Conservation (phyloP, 345 rosid species). For the Lepidium didymum region DNA sequence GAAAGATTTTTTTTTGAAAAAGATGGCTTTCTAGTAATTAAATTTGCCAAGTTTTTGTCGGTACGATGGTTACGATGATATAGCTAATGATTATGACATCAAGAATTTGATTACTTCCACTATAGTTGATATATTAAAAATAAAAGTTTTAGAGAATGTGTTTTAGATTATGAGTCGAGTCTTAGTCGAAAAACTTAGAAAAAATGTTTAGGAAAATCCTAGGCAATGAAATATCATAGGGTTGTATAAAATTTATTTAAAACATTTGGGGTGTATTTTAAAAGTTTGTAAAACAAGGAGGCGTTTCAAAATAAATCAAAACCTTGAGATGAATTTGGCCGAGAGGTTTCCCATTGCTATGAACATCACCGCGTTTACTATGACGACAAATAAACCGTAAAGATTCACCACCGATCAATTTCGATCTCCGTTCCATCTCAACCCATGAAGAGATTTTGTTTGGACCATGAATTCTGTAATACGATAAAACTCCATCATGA, state of each 20-base stretch:
- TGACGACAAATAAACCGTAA: slow-evolving; percentile 38
- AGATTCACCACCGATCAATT: slow-evolving; percentile 68
- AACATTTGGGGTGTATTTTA: too few relatives aligned
- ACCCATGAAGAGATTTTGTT: slow-evolving; percentile 51
- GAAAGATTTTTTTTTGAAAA: too few relatives aligned
- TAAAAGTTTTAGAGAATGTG: too few relatives aligned
- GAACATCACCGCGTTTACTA: slow-evolving; percentile 27
- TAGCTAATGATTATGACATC: too few relatives aligned
- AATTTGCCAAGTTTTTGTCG: too few relatives aligned
- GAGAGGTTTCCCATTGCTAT: slow-evolving; percentile 41
- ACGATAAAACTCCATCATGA: slow-evolving; percentile 73
- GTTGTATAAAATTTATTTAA: not conserved
- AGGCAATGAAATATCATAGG: not conserved
- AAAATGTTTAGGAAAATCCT: too few relatives aligned
- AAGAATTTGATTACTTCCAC: too few relatives aligned
- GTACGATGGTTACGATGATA: too few relatives aligned
- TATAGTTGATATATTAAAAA: too few relatives aligned
- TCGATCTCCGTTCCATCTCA: slow-evolving; percentile 61
- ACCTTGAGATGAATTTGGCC: slow-evolving; percentile 87
- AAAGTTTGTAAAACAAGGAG: not conserved
- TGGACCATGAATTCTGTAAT: slow-evolving; percentile 71
- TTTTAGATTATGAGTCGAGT: too few relatives aligned
- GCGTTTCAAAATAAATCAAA: not conserved
- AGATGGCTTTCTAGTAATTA: too few relatives aligned
- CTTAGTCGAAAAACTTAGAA: too few relatives aligned